Conservation (phyloP, 129 eudicot genomes). For the Mikania micrantha region DNA sequence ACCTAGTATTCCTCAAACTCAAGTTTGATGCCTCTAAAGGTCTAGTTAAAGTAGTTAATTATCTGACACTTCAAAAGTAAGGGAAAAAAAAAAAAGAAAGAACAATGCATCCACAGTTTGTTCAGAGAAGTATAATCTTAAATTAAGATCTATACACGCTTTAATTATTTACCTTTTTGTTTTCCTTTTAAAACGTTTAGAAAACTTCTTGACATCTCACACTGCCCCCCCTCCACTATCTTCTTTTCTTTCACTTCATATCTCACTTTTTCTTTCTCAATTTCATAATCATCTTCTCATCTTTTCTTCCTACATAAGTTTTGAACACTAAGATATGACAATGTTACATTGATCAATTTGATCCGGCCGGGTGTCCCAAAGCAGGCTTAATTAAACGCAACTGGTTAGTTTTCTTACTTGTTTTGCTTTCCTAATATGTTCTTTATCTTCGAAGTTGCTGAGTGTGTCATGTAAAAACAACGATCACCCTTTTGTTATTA, state of each 20-base stretch:
- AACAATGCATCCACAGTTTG: not conserved
- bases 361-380: not conserved
- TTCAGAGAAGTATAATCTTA: constrained; percentile 4
- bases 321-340: not conserved
- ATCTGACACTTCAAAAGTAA: not conserved
- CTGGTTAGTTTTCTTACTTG: constrained; percentile 11
- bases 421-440: not conserved
- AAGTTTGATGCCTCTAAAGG: constrained; percentile 4
- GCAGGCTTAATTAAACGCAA: not conserved
- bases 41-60: not conserved
- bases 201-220: constrained; percentile 14
- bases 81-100: not conserved
- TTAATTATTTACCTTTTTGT: constrained; percentile 11
- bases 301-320: constrained; percentile 3
- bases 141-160: not conserved
- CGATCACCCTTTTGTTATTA: not conserved
- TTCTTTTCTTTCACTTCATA: constrained; percentile 19
- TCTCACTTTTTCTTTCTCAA: constrained; percentile 1
- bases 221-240: constrained; percentile 15
- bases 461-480: not conserved
- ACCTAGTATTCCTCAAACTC: constrained; percentile 15
- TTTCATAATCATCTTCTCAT: constrained; percentile 4
- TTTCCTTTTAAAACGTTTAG: constrained; percentile 15
- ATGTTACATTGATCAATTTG: not conserved
- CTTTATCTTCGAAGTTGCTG: not conserved